A percentile compares a stretch with the other conserved stretches of the same genome.
Evolutionary conservation across 2,329 filamentous ascomycete genomes (phyloP).

Genomic region (Dichotomopilus funicola): DNA sequence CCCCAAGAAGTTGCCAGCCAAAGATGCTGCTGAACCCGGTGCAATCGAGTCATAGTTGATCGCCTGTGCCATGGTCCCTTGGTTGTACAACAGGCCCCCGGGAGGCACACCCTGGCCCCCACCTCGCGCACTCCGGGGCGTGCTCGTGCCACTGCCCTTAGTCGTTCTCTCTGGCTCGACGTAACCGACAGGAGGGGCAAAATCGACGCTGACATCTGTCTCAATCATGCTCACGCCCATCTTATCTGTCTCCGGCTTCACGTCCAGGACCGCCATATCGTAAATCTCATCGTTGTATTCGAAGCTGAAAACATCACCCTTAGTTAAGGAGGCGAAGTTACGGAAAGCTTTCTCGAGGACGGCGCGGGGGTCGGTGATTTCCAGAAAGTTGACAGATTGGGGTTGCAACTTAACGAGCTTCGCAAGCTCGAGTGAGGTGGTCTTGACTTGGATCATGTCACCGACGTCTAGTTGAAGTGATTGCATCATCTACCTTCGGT

Average conservation of each 20-base stretch:
- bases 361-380: conserved; percentile 94
- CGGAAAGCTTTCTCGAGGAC: conserved; percentile 95
- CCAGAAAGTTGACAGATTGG: conserved; percentile 86
- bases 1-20: conserved; percentile 70
- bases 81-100: conserved; percentile 70
- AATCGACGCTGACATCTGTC: conserved; percentile 94
- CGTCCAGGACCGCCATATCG: conserved; percentile 87
- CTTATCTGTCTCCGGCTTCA: conserved; percentile 76
- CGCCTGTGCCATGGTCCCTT: conserved; percentile 94
- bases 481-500: conserved; percentile 71
- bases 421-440: conserved; percentile 83
- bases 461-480: conserved; percentile 83
- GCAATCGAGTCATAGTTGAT: conserved; percentile 94
- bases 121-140: conserved; percentile 62
- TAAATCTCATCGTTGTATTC: conserved; percentile 93
- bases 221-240: conserved; percentile 92
- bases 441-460: conserved; percentile 91
- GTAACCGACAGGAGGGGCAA: conserved; percentile 88
- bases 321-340: conserved; percentile 88
- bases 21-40: conserved; percentile 62
- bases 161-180: conserved; percentile 67
- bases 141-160: conserved; percentile 69
- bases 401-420: conserved; percentile 94
- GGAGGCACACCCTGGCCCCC: conserved; percentile 47
- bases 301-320: conserved; percentile 93